Percentiles rank a stretch among this genome's conserved stretches.
Conservation (phyloP, 768 basidiomycete genomes). For the Lactifluus piperatus region DNA sequence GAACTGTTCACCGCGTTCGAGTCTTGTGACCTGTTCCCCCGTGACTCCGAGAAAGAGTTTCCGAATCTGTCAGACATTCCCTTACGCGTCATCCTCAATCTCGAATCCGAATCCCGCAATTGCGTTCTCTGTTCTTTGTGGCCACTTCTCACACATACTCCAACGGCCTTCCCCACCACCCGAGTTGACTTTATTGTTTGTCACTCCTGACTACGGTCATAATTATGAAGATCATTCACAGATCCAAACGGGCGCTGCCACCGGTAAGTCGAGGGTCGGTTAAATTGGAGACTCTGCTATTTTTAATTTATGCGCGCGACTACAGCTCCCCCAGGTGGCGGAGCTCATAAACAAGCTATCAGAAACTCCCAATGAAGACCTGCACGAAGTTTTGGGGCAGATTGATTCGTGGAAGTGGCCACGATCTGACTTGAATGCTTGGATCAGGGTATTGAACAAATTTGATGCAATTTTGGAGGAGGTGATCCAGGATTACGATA, state of each 20-base stretch:
- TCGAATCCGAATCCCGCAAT: neutral
- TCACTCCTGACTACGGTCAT: slow-evolving; percentile 35
- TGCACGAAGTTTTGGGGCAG: slow-evolving; percentile 54
- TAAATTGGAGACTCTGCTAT: slow-evolving; percentile 4
- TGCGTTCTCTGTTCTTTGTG: slow-evolving; percentile 4
- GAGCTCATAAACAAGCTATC: slow-evolving; percentile 68
- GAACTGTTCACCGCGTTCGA: no score
- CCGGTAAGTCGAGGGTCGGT: slow-evolving; percentile 45
- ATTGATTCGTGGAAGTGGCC: slow-evolving; percentile 91
- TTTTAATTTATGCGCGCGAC: slow-evolving; percentile 21
- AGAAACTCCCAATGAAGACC: slow-evolving; percentile 59
- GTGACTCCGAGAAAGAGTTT: slow-evolving; percentile 14
- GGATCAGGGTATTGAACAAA: slow-evolving; percentile 93
- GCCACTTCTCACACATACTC: slow-evolving; percentile 1
- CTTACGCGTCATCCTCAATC: slow-evolving; percentile 18
- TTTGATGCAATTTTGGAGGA: slow-evolving; percentile 86
- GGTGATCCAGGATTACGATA: slow-evolving; percentile 73
- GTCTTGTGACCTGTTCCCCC: neutral
- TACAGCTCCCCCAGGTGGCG: slow-evolving; percentile 69
- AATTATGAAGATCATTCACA: slow-evolving; percentile 85
- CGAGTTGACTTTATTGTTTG: neutral
- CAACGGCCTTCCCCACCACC: slow-evolving; percentile 1
- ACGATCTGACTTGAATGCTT: slow-evolving; percentile 91
- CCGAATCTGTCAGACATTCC: neutral
- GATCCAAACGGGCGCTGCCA: slow-evolving; percentile 71